Base-by-base conservation (phyloP, 257 asterid species). In the Cordia subcordata region DNA sequence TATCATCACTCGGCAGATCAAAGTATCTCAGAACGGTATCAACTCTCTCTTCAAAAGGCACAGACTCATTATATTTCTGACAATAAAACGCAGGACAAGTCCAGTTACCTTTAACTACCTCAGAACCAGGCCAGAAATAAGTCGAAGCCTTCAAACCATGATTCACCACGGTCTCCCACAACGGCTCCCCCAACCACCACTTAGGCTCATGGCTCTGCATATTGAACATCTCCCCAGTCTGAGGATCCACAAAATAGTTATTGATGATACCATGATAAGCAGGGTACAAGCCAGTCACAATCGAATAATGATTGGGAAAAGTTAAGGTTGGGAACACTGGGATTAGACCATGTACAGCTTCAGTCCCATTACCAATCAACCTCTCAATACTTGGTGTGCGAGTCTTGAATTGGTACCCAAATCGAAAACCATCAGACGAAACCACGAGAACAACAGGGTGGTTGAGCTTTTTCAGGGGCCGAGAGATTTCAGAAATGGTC, bases 111-210 rank as follows among this genome's bases (percentile, higher is more conserved):
- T 85, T 83, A 1, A 16, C 27, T 53, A 83, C 95, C 81, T 85
- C 95, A 53, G 95, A 83, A 15, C 95, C 95, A 10, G 91, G 91
- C 95, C 95, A 85, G 47, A 83, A 83, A 18, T 77, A 83, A 5
- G 91, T 81, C 0, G 95, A 70, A 45, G 95, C 91, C 62, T 79
- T 81, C 71, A 83, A 66, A 11, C 95, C 92, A 0, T 79, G 81
- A 52, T 79, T 83, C 23, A 35, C 78, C 18, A 85, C 79, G 0
- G 91, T 81, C 73, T 81, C 95, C 95, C 95, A 85, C 19, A 85
- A 55, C 6, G 95, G 95, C 70, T 85, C 95, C 0, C 94, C 95
- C n/a, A 83, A 53, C 95, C 95, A 86, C 95, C 95, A 86, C 27
- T 77, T 60, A 0, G 92, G 73, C 51, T 83, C 87, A 69, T 81